Conservation (phyloP, 164 flowering plant genomes). For the Vitis labrusca region DNA sequence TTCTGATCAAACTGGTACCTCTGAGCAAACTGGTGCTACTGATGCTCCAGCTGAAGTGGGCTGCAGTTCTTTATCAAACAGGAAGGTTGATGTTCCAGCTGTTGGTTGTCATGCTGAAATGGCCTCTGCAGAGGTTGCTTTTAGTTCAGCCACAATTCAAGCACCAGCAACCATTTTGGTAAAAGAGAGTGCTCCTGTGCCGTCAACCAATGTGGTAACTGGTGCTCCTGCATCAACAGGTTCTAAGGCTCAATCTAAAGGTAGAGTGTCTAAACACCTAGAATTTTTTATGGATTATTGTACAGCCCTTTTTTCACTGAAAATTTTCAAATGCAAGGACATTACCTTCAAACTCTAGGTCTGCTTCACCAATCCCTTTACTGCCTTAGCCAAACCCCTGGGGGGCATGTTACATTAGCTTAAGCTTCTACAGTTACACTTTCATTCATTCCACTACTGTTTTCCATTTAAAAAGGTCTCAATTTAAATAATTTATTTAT, state of each 20-base stretch:
- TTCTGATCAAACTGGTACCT: conserved; percentile 26
- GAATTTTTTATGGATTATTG: neutral
- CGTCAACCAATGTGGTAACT: conserved; percentile 23
- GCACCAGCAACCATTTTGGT: conserved; percentile 29
- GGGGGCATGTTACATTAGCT: too few relatives aligned
- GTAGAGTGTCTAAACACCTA: conserved; percentile 27
- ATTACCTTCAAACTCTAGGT: too few relatives aligned
- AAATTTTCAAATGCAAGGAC: too few relatives aligned
- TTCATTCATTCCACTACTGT: too few relatives aligned
- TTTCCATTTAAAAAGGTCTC: too few relatives aligned
- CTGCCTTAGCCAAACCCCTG: too few relatives aligned
- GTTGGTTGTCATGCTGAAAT: conserved; percentile 19
- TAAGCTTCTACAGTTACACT: too few relatives aligned
- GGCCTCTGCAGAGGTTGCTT: conserved; percentile 24
- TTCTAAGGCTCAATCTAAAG: conserved; percentile 65
- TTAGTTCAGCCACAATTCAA: conserved; percentile 30
- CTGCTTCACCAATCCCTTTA: too few relatives aligned
- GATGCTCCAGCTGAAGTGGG: conserved; percentile 19
- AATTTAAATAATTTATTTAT: too few relatives aligned
- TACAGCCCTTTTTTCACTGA: too few relatives aligned
- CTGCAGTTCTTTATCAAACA: conserved; percentile 14
- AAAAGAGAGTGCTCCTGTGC: conserved; percentile 28
- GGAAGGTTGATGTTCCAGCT: conserved; percentile 21
- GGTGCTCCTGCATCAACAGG: conserved; percentile 27
- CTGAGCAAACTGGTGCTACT: conserved; percentile 18